Evolutionary conservation across 2,329 filamentous ascomycete species (phyloP).

Genomic region (Alternaria burnsii): DNA sequence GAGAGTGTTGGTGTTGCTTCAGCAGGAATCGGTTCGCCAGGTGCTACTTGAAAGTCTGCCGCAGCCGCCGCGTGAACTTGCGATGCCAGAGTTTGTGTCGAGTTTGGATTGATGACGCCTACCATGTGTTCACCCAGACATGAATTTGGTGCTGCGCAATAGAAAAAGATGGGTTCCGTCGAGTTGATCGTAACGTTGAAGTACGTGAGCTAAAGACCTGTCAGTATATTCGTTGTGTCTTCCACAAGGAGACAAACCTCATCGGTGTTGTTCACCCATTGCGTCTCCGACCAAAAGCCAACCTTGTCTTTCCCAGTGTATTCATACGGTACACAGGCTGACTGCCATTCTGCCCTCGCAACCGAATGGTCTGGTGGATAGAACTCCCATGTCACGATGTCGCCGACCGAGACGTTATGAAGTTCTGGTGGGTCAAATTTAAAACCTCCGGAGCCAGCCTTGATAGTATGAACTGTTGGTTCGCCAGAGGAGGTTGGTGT

Average conservation of each 20-base stretch:
- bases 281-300: conserved; percentile 46
- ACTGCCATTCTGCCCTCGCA: conserved; percentile 50
- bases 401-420: conserved; percentile 48
- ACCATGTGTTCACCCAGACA: conserved; percentile 75
- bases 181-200: conserved; percentile 49
- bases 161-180: conserved; percentile 50
- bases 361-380: conserved; percentile 56
- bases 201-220: conserved; percentile 32
- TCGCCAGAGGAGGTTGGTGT: conserved; percentile 27
- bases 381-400: conserved; percentile 51
- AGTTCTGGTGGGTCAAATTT: conserved; percentile 51
- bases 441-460: conserved; percentile 48
- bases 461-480: conserved; percentile 44
- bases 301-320: conserved; percentile 36
- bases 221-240: neutral
- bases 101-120: conserved; percentile 73
- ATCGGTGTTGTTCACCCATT: conserved; percentile 33
- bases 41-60: conserved; percentile 45
- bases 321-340: conserved; percentile 53
- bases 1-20: conserved; percentile 40
- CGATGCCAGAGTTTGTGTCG: conserved; percentile 37
- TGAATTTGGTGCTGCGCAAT: conserved; percentile 66
- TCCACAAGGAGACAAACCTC: conserved; percentile 29
- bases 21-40: conserved; percentile 52
- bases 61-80: conserved; percentile 37